These are phyloP conservation scores for Cinnamomum chago DNA, from an alignment of 164 flowering plant genomes.

Conservation along the genomic window DNA sequence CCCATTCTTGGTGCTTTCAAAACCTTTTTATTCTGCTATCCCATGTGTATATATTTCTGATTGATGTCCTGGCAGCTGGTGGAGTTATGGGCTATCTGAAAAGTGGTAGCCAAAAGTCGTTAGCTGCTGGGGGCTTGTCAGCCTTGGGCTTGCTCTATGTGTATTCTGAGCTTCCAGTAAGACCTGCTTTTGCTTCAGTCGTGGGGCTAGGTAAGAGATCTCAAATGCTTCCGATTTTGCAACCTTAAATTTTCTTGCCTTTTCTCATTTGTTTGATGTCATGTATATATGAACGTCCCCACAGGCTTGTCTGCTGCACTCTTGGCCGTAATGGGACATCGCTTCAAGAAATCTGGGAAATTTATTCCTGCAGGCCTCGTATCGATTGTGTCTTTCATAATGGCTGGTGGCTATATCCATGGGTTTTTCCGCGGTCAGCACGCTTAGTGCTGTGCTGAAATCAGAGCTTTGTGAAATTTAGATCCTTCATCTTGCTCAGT, in stretches of 20 bases:
- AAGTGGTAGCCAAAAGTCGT: slow-evolving; percentile 85
- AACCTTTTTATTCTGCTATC: not conserved
- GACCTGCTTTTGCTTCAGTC: slow-evolving; percentile 70
- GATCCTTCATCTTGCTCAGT: not conserved
- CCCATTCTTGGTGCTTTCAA: no score
- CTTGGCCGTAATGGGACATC: slow-evolving; percentile 77
- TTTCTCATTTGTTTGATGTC: not conserved
- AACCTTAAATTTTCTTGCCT: not conserved
- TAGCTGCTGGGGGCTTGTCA: slow-evolving; percentile 74
- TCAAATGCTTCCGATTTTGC: not conserved
- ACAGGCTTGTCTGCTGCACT: slow-evolving; percentile 72
- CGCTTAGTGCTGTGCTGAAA: slow-evolving; percentile 8
- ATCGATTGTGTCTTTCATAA: slow-evolving; percentile 69
- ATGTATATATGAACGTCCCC: not conserved
- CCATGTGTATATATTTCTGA: not conserved
- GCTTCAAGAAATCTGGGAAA: slow-evolving; percentile 76
- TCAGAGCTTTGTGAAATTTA: not conserved
- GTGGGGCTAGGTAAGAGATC: slow-evolving; percentile 62
- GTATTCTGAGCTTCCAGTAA: slow-evolving; percentile 64
- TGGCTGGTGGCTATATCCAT: slow-evolving; percentile 90
- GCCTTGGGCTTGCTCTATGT: slow-evolving; percentile 55
- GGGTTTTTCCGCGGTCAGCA: slow-evolving; percentile 65
- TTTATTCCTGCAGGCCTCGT: slow-evolving; percentile 92
- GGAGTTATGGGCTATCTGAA: slow-evolving; percentile 90
- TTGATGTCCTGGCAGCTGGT: slow-evolving; percentile 46